Base-by-base conservation (phyloP, 179 eudicot genomes). In the Silene coronaria region DNA sequence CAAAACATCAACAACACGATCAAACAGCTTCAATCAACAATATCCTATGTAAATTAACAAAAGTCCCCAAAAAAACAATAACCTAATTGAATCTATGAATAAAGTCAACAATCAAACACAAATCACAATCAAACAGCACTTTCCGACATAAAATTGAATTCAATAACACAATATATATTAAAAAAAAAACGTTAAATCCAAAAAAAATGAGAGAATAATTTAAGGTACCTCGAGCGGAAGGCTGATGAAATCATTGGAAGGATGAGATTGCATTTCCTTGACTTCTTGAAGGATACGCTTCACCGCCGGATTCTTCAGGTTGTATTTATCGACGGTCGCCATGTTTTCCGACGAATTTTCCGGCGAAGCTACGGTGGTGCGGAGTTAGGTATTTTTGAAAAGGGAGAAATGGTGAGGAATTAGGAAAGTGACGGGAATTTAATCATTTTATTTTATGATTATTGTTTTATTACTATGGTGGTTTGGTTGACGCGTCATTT, bases 261-360 rank as follows among this genome's bases (percentile, higher is more conserved):
- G 99, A 73, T 95, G 91, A 4, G 97, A 87, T 78, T 91, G 99
- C 99, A 95, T 92, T 85, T 95, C 99, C 79, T 92, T 95, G 28
- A 86, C 89, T 84, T 95, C 99, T 85, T 92, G 97, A 45, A 95
- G 86, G 74, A 95, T 95, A 80, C 99, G 88, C 86, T 95, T 95
- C 65, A 95, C 97, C 13, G 97, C 91, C 16, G 99, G 93, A 58
- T 95, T 95, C 83, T 95, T 92, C 73, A 87, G 84, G 72, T 95
- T 95, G 80, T 95, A 95, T 77, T 88, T 94, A 27, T 81, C 81
- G 46, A 26, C 66, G 28, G 84, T 36, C 68, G 83, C 80, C 83
- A 77, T 77, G 0, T 66, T 76, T 66, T 58, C 77, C 75, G 80
- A 30, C 57, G 60, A 71, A 2, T 3, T 46, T 65, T 8, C 42